Percentiles rank a stretch among this genome's conserved stretches.
phyloP scores from a whole-genome alignment of 2,329 filamentous ascomycete genomes.

The Monosporascus sp. region DNA sequence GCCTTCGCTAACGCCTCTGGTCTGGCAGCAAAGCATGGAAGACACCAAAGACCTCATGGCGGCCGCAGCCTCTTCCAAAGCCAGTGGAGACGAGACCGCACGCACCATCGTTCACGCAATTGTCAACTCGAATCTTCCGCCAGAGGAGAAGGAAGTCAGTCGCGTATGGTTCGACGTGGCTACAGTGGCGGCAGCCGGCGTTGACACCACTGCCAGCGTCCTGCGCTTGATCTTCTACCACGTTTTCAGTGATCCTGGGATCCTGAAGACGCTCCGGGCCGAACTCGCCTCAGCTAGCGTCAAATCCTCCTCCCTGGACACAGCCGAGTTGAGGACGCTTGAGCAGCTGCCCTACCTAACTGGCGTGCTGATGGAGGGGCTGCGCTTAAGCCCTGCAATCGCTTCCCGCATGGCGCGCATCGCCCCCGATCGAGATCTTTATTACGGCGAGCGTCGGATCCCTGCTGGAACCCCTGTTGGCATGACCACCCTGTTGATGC shows the following conservation, averaged over 20 bases:
- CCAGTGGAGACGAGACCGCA: background rate
- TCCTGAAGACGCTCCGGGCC: background rate
- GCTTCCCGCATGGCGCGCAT: constrained; percentile 36
- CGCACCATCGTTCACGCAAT: constrained; percentile 3
- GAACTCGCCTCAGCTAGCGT: background rate
- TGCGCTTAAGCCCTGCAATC: constrained; percentile 38
- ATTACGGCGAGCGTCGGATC: constrained; percentile 19
- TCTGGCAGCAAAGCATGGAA: background rate
- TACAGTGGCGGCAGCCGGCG: background rate
- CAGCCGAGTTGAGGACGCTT: constrained; percentile 2
- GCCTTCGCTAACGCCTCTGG: too few species aligned
- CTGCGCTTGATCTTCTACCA: constrained; percentile 5
- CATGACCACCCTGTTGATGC: constrained; percentile 20
- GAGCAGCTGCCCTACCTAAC: constrained; percentile 33
- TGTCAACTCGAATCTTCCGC: background rate
- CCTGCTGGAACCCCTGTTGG: constrained; percentile 22
- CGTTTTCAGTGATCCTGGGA: background rate
- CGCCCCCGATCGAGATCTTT: constrained; percentile 26
- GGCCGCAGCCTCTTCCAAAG: background rate
- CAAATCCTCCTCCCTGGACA: background rate
- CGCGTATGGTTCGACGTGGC: constrained; percentile 1
- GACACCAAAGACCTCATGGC: background rate
- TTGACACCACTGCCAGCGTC: constrained; percentile 2
- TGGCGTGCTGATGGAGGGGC: constrained; percentile 39
- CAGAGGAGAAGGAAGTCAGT: background rate